A percentile compares a stretch with the other conserved stretches of the same genome.
Evolutionary conservation across 345 rosid species (phyloP).

Genomic region (Populus ilicifolia): DNA sequence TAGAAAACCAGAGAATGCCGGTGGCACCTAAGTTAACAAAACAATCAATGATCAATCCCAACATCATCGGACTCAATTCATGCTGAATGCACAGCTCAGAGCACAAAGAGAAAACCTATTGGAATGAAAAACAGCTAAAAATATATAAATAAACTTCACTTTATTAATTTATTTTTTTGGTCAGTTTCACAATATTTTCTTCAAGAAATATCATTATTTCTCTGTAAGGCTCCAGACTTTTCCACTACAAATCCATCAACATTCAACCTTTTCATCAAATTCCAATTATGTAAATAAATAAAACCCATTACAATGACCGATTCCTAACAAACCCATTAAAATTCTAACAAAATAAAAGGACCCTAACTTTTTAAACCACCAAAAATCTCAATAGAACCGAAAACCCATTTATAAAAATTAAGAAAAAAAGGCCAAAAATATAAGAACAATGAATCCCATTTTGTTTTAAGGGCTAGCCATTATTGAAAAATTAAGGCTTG

Average conservation of each 20-base stretch:
- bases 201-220: not conserved
- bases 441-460: not conserved
- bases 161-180: not conserved
- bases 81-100: not conserved
- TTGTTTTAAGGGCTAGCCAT: not conserved
- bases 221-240: not conserved
- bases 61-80: not conserved
- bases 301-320: not conserved
- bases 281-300: not conserved
- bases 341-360: not conserved
- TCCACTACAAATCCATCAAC: not conserved
- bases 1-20: constrained; percentile 15
- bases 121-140: not conserved
- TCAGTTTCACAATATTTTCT: not conserved
- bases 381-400: not conserved
- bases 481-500: not conserved
- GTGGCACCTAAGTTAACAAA: constrained; percentile 6
- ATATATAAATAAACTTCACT: not conserved
- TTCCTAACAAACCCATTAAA: not conserved
- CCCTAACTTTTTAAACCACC: not conserved
- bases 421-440: not conserved
- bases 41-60: not conserved
- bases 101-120: not conserved
- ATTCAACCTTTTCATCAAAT: not conserved
- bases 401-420: not conserved